Base-by-base conservation (phyloP, 2,329 filamentous ascomycete species). In the Orbilia oligospora region DNA sequence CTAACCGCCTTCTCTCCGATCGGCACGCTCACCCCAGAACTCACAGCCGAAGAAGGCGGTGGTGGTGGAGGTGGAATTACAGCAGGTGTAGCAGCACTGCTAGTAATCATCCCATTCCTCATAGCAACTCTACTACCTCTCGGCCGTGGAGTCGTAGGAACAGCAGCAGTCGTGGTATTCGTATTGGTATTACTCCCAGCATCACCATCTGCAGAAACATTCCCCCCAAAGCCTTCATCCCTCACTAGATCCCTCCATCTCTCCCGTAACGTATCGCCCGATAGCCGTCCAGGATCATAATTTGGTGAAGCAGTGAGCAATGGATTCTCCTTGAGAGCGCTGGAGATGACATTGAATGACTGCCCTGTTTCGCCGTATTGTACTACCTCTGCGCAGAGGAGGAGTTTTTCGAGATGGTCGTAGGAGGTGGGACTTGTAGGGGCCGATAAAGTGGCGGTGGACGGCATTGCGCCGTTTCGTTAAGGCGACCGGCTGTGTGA, bases 71-170 rank as follows among this genome's bases (percentile, higher is more conserved):
- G 36, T 16, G 30, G 41, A n/a, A 56, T 30, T 10, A 58, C 27
- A n/a, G 66, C 27, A 10, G 72, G 65, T 18, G 56, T 58, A 30
- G 51, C 70, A 22, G 24, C 69, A 56, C 56, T 76, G 18, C 66
- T 76, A 27, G 72, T 76, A 61, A 76, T 76, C 72, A 76, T 66
- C 6, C 73, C 73, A 38, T 68, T 68, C 67, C 73, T 71, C 72
- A 76, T 70, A 27, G 72, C 55, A 10, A 76, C 72, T 46, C 72
- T 76, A 44, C 66, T 70, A 20, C 66, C 56, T 20, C 72, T 69
- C 22, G 65, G 65, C 27, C 70, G 58, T 22, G 61, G 58, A 30
- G 70, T 61, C 27, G 70, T 73, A n/a, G 44, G 20, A 9, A 51
- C 20, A 30, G 70, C 16, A 27, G 63, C 24, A 4, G 51, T 9